These are phyloP conservation scores for Penicillium argentinense DNA, from an alignment of 495 filamentous ascomycete genomes.

Conservation along the genomic window DNA sequence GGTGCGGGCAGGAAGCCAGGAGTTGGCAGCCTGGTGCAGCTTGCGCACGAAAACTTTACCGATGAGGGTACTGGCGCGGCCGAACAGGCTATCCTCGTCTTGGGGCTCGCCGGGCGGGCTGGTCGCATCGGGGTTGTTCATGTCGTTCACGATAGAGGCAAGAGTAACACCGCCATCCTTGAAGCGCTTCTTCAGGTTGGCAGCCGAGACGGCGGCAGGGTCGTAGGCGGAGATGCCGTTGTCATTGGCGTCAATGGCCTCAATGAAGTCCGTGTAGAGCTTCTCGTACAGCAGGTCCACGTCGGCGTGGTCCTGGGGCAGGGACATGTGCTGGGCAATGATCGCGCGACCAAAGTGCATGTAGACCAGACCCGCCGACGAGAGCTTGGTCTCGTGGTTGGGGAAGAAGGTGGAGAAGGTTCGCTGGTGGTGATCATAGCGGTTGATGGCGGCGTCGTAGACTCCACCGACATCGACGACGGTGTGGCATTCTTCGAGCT, in stretches of 20 bases:
- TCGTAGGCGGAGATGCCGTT: constrained; percentile 89
- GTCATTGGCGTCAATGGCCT: constrained; percentile 95
- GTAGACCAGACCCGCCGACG: constrained; percentile 89
- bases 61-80: constrained; percentile 72
- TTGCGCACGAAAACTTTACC: constrained; percentile 82
- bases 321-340: constrained; percentile 66
- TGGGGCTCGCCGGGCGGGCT: constrained; percentile 56
- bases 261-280: constrained; percentile 89
- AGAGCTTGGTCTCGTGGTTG: constrained; percentile 78
- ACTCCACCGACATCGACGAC: constrained; percentile 95
- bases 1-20: constrained; percentile 84
- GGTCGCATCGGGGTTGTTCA: constrained; percentile 62
- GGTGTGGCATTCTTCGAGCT: constrained; percentile 81
- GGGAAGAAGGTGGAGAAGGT: constrained; percentile 81
- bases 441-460: constrained; percentile 71
- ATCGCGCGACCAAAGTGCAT: constrained; percentile 90
- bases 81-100: constrained; percentile 79
- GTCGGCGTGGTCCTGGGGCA: constrained; percentile 60
- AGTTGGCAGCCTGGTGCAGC: constrained; percentile 53
- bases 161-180: constrained; percentile 78
- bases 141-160: constrained; percentile 76
- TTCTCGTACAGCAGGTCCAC: constrained; percentile 79
- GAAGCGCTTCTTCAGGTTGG: constrained; percentile 75
- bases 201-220: constrained; percentile 56
- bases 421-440: constrained; percentile 97